Base-by-base conservation (phyloP, 768 basidiomycete species). In the Pleurotus djamor region DNA sequence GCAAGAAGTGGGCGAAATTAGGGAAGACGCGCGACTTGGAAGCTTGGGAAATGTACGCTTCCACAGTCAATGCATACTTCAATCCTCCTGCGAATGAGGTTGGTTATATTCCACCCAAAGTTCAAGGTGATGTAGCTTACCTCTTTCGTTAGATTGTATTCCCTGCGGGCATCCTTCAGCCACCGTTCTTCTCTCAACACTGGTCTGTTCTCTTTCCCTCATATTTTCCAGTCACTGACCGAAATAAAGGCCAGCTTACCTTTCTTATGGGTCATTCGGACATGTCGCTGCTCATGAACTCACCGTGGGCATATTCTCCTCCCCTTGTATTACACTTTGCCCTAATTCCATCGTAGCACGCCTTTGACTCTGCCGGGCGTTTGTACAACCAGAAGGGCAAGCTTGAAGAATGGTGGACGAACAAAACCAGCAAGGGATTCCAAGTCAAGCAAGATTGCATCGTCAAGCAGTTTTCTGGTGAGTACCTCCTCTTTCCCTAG, bases 151-250 rank as follows among this genome's bases (percentile, higher is more conserved):
- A 92, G 88, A 94, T 96, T 54, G 92, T 94, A 17, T 98, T 99
- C 77, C 96, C 97, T 7, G 96, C 97, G 17, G 97, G 97, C 28
- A 95, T 98, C 66, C 75, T 98, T 14, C 93, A 89, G 63, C 88
- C 92, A 1, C 96, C 96, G 0, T 98, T 95, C 83, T 98, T 95
- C 79, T 83, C 83, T 4, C 77, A 83, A 55, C 78, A 85, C 58
- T 96, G 94, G 91, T 91, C 60, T 35, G 37, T 33, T 49, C 45
- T 16, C 43, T 48, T 17, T 28, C 9, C 36, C 45, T 51, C 8
- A 33, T 4, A 16, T 48, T 32, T 50, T 37, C 48, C 56, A 58
- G 57, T 48, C 21, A n/a, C 9, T 61, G 64, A 61, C 62, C 49
- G 35, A 60, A 17, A 32, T 50, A 52, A 48, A 92, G 91, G 93